These are phyloP conservation scores for Protomyces macrosporus DNA, from an alignment of 1,139 yeast genomes.

Conservation along the genomic window DNA sequence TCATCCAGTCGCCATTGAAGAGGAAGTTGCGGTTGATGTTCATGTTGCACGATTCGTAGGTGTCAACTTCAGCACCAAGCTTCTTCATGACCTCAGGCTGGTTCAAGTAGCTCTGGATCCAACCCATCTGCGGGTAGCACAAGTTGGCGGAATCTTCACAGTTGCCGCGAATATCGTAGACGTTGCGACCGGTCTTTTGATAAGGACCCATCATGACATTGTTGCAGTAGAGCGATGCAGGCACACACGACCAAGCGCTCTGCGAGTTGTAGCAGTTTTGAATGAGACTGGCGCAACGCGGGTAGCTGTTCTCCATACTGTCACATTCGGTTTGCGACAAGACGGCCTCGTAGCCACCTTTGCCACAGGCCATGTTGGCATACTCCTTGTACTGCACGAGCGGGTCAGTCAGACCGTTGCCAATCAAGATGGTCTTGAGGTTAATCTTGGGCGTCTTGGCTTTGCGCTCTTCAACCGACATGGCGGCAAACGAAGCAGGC, in stretches of 20 bases:
- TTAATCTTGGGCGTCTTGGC: slow-evolving; percentile 65
- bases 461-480: slow-evolving; percentile 1
- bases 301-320: slow-evolving; percentile 63
- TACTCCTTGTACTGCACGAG: slow-evolving; percentile 80
- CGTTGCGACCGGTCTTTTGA: slow-evolving; percentile 80
- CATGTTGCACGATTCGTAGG: slow-evolving; percentile 77
- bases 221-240: slow-evolving; percentile 88
- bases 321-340: slow-evolving; percentile 74
- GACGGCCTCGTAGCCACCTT: slow-evolving; percentile 56
- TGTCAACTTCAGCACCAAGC: slow-evolving; percentile 86
- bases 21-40: slow-evolving; percentile 77
- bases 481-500: slow-evolving; percentile 18
- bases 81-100: slow-evolving; percentile 65
- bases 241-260: slow-evolving; percentile 86
- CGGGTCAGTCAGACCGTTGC: slow-evolving; percentile 94
- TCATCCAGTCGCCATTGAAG: slow-evolving; percentile 90
- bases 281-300: slow-evolving; percentile 76
- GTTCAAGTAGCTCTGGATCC: slow-evolving; percentile 66
- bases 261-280: slow-evolving; percentile 72
- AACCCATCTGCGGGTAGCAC: slow-evolving; percentile 69
- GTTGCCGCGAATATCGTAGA: slow-evolving; percentile 81
- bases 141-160: slow-evolving; percentile 68
- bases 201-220: slow-evolving; percentile 71
- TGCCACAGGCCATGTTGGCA: slow-evolving; percentile 87
- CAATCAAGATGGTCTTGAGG: slow-evolving; percentile 81